These are phyloP conservation scores for Colletotrichum sp. DNA, from an alignment of 2,329 filamentous ascomycete genomes.

Conservation along the genomic window DNA sequence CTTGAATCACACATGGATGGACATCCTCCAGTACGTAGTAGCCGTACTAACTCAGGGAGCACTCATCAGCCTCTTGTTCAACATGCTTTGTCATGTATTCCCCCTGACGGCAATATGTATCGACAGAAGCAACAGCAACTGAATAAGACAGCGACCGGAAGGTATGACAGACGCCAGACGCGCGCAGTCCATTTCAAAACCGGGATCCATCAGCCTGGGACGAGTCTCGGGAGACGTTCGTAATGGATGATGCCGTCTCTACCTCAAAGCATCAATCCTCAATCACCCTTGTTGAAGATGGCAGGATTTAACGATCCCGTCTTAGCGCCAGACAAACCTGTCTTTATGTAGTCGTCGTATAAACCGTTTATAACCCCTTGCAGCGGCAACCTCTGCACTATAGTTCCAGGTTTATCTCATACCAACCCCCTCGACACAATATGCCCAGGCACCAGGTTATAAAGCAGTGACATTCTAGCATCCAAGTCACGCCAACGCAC, in stretches of 20 bases:
- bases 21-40: neutral
- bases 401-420: no score
- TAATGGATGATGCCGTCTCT: neutral
- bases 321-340: neutral
- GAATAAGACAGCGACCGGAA: neutral
- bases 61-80: neutral
- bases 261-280: fast-evolving
- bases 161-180: neutral
- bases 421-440: neutral
- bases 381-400: no score
- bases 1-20: no score
- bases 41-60: no score
- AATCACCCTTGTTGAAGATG: no score
- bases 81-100: neutral
- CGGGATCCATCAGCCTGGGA: neutral
- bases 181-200: fast-evolving
- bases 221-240: neutral
- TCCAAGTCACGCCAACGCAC: neutral
- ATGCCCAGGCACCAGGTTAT: fast-evolving
- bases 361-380: no score
- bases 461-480: neutral
- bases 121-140: neutral
- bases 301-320: neutral
- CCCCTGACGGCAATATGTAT: no score
- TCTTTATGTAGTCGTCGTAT: neutral